Evolutionary conservation across 176 grass and related monocot species (phyloP), one percentile per base, ranked within the genome.

Genomic region (Aegilops umbellulata): DNA sequence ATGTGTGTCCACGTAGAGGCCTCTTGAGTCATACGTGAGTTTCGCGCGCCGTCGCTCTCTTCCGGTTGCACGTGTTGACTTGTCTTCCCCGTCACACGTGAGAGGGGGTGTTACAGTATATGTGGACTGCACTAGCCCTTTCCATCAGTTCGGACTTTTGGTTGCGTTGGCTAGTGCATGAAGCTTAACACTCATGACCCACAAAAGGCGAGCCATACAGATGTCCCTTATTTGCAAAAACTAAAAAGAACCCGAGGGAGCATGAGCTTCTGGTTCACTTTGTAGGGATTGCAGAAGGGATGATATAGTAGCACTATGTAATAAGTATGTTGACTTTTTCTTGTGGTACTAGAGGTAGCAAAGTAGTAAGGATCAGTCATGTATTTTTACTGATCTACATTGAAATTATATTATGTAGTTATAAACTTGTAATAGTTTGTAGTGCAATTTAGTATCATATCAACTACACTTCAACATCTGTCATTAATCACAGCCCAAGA

Each of bases 391-490:
- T 77, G 12, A 41, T 63, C 7, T 30, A 36, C 60, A 71, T 19
- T 82, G 35, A 31, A 78, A 62, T 71, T 63, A 14, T 63, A 1
- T 24, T n/a, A 25, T 74, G 16, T 77, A 38, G 27, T 69, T 61
- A 8, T 46, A 47, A 47, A 53, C 16, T 19, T 19, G 49, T 47
- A 25, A 47, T 73, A 79, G 30, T 86, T 63, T 55, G n/a, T 29
- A 55, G 49, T 80, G 42, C 42, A 80, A 74, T 62, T 62, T 82
- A 68, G 74, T 22, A 69, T 4, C 35, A 70, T 17, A 75, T 32
- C 57, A 60, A 29, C 60, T 78, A 29, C 41, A 89, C 66, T 80
- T 74, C 74, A 68, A 49, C 65, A 86, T 41, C 53, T 60, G 25
- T 83, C 34, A 65, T 23, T 83, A 67, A 61, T 77, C 17, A 84